Conservation (phyloP, 495 filamentous ascomycete genomes). For the Thermothielavioides terrestris region DNA sequence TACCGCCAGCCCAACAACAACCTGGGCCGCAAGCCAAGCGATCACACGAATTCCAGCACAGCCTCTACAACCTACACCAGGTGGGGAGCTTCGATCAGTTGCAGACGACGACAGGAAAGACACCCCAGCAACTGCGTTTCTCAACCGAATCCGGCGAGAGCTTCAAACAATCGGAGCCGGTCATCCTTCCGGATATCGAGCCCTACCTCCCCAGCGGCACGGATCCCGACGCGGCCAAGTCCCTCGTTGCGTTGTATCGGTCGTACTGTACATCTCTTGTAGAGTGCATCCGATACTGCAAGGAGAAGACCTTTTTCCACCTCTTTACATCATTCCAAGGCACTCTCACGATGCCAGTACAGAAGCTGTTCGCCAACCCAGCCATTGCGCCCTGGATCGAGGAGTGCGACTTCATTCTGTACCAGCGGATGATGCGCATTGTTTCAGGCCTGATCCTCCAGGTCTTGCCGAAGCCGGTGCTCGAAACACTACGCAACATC, state of each 20-base stretch:
- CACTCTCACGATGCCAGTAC: conserved; percentile 92
- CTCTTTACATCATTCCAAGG: conserved; percentile 95
- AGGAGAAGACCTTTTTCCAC: conserved; percentile 87
- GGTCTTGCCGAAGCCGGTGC: conserved; percentile 73
- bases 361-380: conserved; percentile 79
- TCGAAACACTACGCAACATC: conserved; percentile 76
- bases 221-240: conserved; percentile 73
- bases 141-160: conserved; percentile 42
- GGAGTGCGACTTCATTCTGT: conserved; percentile 89
- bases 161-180: conserved; percentile 52
- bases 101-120: conserved; percentile 43
- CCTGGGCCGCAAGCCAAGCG: conserved; percentile 16
- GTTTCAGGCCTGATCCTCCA: conserved; percentile 77
- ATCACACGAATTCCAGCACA: conserved; percentile 28
- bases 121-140: conserved; percentile 60
- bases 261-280: conserved; percentile 92
- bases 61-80: conserved; percentile 45
- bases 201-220: conserved; percentile 65
- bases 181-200: conserved; percentile 70
- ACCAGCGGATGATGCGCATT: conserved; percentile 90
- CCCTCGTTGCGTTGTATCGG: conserved; percentile 76
- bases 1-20: conserved; percentile 38
- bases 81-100: conserved; percentile 37
- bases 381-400: conserved; percentile 85
- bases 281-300: conserved; percentile 90